A percentile compares a stretch with the other conserved stretches of the same genome.
phyloP scores from a whole-genome alignment of 495 filamentous ascomycete species.

The Lophium mytilinum region DNA sequence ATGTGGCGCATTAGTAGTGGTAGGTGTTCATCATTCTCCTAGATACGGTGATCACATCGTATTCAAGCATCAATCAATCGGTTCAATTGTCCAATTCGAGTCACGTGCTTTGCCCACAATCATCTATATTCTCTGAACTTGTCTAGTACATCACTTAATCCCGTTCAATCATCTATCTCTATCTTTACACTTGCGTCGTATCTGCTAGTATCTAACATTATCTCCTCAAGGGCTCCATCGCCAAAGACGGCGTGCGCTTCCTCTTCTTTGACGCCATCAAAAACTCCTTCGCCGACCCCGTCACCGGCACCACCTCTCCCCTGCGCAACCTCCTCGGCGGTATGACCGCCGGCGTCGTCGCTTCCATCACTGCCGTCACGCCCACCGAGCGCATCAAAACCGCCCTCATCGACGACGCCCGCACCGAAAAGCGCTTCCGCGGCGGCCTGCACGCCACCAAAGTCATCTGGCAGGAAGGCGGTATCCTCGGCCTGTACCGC shows the following conservation, averaged over 20 bases:
- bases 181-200: background rate
- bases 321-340: conserved; percentile 50
- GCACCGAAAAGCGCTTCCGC: conserved; percentile 42
- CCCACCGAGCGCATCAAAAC: conserved; percentile 63
- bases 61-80: too few species aligned
- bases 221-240: conserved; percentile 41
- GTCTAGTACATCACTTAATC: background rate
- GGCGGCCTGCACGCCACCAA: conserved; percentile 44
- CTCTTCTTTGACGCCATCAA: conserved; percentile 59
- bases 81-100: too few species aligned
- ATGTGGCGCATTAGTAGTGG: conserved; percentile 52
- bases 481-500: conserved; percentile 49
- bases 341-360: conserved; percentile 53
- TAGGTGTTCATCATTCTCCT: conserved; percentile 21
- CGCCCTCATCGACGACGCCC: conserved; percentile 60
- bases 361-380: conserved; percentile 53
- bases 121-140: too few species aligned
- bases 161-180: background rate
- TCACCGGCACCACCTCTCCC: conserved; percentile 48
- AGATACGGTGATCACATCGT: background rate
- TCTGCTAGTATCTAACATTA: background rate
- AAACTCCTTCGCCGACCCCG: conserved; percentile 48
- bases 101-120: too few species aligned
- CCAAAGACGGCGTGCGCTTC: conserved; percentile 60
- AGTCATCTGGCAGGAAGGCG: conserved; percentile 43